Evolutionary conservation across 306 rosid genomes (phyloP).

Genomic region (Vigna radiata): DNA sequence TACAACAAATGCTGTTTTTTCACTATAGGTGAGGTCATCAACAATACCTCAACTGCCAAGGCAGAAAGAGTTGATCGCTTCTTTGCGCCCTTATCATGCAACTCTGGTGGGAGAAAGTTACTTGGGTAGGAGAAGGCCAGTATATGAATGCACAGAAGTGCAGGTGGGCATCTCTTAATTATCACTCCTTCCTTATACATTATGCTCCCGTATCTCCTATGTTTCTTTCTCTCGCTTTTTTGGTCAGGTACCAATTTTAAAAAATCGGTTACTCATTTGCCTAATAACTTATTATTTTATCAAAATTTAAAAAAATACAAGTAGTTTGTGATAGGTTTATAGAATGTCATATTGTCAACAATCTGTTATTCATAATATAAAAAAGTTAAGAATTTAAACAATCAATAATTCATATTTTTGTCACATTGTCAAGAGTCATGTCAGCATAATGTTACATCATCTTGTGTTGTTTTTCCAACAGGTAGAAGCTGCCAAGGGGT

Average conservation of each 20-base stretch:
- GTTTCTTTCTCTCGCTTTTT: background rate
- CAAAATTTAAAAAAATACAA: constrained; percentile 5
- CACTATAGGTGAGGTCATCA: constrained; percentile 78
- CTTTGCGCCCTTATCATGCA: constrained; percentile 81
- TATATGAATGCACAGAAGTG: constrained; percentile 81
- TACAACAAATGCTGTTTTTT: constrained; percentile 36
- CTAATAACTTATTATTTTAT: constrained; percentile 11
- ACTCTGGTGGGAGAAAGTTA: constrained; percentile 96
- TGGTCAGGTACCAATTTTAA: background rate
- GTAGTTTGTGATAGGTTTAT: constrained; percentile 21
- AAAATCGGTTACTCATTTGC: constrained; percentile 3
- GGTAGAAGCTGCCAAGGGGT: constrained; percentile 89
- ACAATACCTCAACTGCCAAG: constrained; percentile 83
- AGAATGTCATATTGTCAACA: constrained; percentile 27
- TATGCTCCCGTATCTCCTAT: background rate
- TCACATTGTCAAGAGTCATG: constrained; percentile 23
- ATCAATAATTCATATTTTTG: too few relatives aligned
- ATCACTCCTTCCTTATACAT: constrained; percentile 27
- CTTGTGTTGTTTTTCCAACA: constrained; percentile 40
- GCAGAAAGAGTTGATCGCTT: constrained; percentile 73
- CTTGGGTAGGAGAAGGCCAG: constrained; percentile 88
- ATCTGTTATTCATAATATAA: too few relatives aligned
- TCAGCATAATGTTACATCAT: constrained; percentile 21
- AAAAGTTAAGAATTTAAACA: too few relatives aligned
- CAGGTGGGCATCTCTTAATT: constrained; percentile 68